These are phyloP conservation scores for Wickerhamiella allomyrinae DNA, from an alignment of 805 yeast species.

Conservation along the genomic window DNA sequence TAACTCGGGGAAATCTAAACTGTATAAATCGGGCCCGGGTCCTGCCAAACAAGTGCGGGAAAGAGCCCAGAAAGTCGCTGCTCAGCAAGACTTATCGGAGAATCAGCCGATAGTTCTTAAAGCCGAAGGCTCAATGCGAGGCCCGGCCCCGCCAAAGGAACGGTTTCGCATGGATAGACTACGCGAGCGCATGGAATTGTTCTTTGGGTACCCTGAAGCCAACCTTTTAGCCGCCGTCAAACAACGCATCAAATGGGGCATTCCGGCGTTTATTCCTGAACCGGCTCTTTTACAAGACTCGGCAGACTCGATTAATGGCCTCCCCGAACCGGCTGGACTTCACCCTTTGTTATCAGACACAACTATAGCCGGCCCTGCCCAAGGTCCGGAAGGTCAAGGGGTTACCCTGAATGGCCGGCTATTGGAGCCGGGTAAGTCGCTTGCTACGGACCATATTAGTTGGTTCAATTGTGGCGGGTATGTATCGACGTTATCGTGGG, in stretches of 20 bases:
- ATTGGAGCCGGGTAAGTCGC: slow-evolving; percentile 1
- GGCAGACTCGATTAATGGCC: slow-evolving; percentile 4
- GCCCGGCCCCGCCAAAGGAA: not conserved
- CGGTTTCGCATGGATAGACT: slow-evolving; percentile 25
- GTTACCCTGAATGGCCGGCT: not conserved
- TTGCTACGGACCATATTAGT: slow-evolving; percentile 25
- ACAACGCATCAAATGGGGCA: slow-evolving; percentile 38
- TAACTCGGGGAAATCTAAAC: not conserved
- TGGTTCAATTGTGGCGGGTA: slow-evolving; percentile 38
- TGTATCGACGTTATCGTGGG: slow-evolving; percentile 43
- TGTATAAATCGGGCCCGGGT: not conserved
- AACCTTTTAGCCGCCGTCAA: slow-evolving; percentile 31
- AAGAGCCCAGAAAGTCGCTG: not conserved
- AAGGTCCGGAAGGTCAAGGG: not conserved
- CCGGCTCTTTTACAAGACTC: slow-evolving; percentile 19
- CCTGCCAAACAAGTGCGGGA: not conserved
- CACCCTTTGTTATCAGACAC: not conserved
- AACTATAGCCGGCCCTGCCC: not conserved
- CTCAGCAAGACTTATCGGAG: not conserved
- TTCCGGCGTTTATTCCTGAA: slow-evolving; percentile 31
- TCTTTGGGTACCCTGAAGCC: slow-evolving; percentile 38
- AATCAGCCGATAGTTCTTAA: not conserved
- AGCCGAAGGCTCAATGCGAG: not conserved
- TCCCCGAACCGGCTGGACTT: not conserved
- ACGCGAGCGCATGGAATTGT: slow-evolving; percentile 29